A percentile compares a stretch with the other conserved stretches of the same genome.
phyloP scores from a whole-genome alignment of 2,329 filamentous ascomycete species.

The Geoglossum cookeanum region DNA sequence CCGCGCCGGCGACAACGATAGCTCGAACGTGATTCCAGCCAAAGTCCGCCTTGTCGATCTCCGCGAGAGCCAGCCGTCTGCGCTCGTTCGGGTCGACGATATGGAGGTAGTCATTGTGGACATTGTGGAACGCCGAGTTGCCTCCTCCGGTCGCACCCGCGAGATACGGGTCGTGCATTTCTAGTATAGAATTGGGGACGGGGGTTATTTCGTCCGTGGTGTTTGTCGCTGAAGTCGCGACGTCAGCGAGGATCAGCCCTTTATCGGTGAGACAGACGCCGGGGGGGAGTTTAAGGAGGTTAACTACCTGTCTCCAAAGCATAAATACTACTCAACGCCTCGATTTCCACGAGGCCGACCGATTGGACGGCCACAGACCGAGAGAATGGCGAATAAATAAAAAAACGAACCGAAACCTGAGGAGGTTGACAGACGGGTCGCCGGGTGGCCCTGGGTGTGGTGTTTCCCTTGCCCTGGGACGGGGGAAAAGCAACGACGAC shows the following conservation, averaged over 20 bases:
- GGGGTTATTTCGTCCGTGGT: background rate
- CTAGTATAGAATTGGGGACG: background rate
- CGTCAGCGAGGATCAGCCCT: background rate
- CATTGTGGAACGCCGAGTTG: conserved; percentile 57
- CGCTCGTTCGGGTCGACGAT: conserved; percentile 57
- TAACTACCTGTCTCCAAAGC: background rate
- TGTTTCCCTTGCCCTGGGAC: background rate
- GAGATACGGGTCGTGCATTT: background rate
- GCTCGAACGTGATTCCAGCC: conserved; percentile 72
- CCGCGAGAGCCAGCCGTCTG: conserved; percentile 56
- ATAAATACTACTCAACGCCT: background rate
- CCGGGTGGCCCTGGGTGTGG: background rate
- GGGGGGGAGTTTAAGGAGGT: background rate
- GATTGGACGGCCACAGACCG: background rate
- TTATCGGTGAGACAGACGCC: background rate
- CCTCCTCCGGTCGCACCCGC: conserved; percentile 27
- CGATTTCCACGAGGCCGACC: background rate
- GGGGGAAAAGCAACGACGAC: background rate
- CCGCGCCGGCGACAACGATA: conserved; percentile 59
- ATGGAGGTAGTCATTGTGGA: conserved; percentile 52
- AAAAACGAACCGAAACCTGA: background rate
- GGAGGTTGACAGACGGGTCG: background rate
- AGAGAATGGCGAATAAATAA: background rate
- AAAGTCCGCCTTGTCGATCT: conserved; percentile 66
- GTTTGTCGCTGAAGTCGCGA: background rate